These are phyloP conservation scores for Teunomyces gatunensis DNA, from an alignment of 805 yeast species.

Conservation along the genomic window DNA sequence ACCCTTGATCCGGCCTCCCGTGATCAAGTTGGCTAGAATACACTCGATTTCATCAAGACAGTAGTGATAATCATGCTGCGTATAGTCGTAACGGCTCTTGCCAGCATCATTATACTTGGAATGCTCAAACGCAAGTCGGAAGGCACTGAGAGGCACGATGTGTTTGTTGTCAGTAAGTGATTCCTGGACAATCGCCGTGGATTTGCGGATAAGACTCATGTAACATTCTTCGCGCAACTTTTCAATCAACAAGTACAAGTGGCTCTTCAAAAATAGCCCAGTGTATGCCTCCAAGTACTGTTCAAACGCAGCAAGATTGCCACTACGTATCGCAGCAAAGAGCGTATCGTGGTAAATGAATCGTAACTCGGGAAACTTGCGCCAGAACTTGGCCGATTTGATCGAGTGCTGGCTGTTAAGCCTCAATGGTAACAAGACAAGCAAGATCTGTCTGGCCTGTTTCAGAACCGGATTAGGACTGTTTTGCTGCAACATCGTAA, in stretches of 20 bases:
- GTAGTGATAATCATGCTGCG: slow-evolving; percentile 3
- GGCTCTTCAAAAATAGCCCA: slow-evolving; percentile 50
- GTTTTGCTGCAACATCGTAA: slow-evolving; percentile 23
- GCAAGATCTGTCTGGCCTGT: slow-evolving; percentile 48
- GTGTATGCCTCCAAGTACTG: slow-evolving; percentile 43
- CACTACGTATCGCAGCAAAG: slow-evolving; percentile 47
- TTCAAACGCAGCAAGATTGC: slow-evolving; percentile 57
- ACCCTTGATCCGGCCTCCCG: slow-evolving; percentile 64
- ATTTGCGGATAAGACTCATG: slow-evolving; percentile 48
- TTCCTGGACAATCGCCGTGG: slow-evolving; percentile 19
- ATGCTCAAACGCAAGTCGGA: slow-evolving; percentile 43
- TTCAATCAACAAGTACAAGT: slow-evolving; percentile 59
- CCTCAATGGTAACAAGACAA: slow-evolving; percentile 63
- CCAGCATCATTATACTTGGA: slow-evolving; percentile 12
- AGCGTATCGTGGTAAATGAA: slow-evolving; percentile 45
- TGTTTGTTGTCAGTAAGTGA: slow-evolving; percentile 30
- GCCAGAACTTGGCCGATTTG: slow-evolving; percentile 31
- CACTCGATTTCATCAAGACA: slow-evolving; percentile 63
- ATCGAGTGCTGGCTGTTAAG: slow-evolving; percentile 52
- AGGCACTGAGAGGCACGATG: slow-evolving; percentile 40
- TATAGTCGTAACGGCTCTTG: neutral
- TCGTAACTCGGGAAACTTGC: slow-evolving; percentile 38
- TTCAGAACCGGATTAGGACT: slow-evolving; percentile 19
- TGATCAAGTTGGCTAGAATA: slow-evolving; percentile 62
- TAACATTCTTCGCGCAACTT: slow-evolving; percentile 50